Evolutionary conservation across 192 early-diverging fungal genomes (phyloP).

Genomic region (Helicostylum pulchrum): DNA sequence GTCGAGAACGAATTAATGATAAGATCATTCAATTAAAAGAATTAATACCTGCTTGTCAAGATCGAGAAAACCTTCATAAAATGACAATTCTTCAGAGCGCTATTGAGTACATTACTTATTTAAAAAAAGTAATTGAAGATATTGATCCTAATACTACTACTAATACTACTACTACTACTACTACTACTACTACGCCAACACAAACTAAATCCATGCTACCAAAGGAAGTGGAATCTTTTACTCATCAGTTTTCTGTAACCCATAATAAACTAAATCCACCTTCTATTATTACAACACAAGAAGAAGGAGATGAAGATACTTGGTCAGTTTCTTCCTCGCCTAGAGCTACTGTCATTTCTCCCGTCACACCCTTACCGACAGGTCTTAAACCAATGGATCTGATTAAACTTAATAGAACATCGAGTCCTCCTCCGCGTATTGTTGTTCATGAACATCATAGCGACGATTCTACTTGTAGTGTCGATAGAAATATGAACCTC

Average conservation of each 20-base stretch:
- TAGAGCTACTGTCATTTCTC: neutral
- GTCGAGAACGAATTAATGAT: conserved; percentile 83
- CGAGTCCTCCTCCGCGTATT: conserved; percentile 2
- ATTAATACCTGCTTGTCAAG: conserved; percentile 66
- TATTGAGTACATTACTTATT: conserved; percentile 67
- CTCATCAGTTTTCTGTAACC: conserved; percentile 17
- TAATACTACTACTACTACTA: no score
- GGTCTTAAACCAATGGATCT: conserved; percentile 23
- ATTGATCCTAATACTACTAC: conserved; percentile 15
- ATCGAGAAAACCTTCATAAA: conserved; percentile 68
- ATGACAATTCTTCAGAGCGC: conserved; percentile 65
- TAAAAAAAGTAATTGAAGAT: conserved; percentile 40
- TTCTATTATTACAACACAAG: neutral
- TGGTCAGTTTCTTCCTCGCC: neutral
- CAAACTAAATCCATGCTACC: conserved; percentile 24
- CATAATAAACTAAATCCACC: neutral
- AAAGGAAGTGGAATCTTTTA: conserved; percentile 24
- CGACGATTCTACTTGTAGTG: neutral
- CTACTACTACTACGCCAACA: no score
- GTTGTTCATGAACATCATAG: neutral
- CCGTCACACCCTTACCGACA: neutral
- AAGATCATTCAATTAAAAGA: conserved; percentile 72
- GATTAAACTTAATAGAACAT: neutral
- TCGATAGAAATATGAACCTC: conserved; percentile 14
- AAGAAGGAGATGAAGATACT: neutral